phyloP scores from a whole-genome alignment of 2,329 filamentous ascomycete genomes.

The Aspergillus novoparasiticus region DNA sequence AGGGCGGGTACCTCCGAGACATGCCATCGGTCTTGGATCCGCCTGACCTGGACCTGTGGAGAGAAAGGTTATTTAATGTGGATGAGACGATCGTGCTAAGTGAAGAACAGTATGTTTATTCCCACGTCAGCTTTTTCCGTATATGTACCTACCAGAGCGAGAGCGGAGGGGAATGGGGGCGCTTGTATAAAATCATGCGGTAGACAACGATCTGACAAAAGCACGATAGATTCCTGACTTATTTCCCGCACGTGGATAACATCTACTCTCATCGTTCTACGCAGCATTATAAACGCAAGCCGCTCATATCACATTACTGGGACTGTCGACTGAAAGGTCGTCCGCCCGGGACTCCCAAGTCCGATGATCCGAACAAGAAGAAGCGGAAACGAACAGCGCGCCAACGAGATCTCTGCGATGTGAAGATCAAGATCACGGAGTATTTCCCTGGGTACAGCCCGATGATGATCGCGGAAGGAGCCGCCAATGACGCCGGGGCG shows the following conservation, averaged over 20 bases:
- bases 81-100: slow-evolving; percentile 71
- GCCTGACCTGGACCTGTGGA: slow-evolving; percentile 69
- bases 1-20: slow-evolving; percentile 31
- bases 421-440: slow-evolving; percentile 85
- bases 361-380: slow-evolving; percentile 78
- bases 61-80: slow-evolving; percentile 73
- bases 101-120: slow-evolving; percentile 66
- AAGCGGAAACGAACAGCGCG: slow-evolving; percentile 76
- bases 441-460: slow-evolving; percentile 61
- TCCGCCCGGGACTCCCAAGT: slow-evolving; percentile 77
- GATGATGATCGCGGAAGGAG: slow-evolving; percentile 25
- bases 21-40: slow-evolving; percentile 65
- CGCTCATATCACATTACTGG: slow-evolving; percentile 83
- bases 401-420: slow-evolving; percentile 77
- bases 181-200: neutral
- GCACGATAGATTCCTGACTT: slow-evolving; percentile 67
- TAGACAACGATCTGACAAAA: neutral
- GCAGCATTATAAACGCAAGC: slow-evolving; percentile 77
- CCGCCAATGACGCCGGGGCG: slow-evolving; percentile 20
- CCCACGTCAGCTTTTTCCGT: neutral
- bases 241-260: slow-evolving; percentile 83
- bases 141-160: neutral
- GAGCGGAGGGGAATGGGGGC: neutral
- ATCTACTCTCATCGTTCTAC: slow-evolving; percentile 83
- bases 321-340: slow-evolving; percentile 80